Evolutionary conservation across 352 stramenopile genomes (phyloP).

Genomic region (Pythium graminicola): DNA sequence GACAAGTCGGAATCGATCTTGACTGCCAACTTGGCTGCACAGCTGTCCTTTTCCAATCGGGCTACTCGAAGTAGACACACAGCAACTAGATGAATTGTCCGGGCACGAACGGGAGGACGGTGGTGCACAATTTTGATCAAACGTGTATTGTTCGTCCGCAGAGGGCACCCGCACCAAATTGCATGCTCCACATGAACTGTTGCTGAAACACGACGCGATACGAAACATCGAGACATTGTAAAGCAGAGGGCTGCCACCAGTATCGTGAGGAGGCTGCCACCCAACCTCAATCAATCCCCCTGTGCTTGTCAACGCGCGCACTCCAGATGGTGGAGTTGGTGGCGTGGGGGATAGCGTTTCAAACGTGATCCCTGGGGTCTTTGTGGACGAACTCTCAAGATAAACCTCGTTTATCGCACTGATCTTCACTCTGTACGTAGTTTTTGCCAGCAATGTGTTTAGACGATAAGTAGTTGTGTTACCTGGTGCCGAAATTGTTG

Average conservation of each 20-base stretch:
- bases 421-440: conserved; percentile 47
- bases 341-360: conserved; percentile 23
- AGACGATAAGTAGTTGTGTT: conserved; percentile 21
- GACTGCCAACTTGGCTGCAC: conserved; percentile 21
- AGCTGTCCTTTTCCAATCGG: conserved; percentile 13
- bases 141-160: conserved; percentile 24
- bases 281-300: conserved; percentile 46
- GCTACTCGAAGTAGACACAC: conserved; percentile 26
- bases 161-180: conserved; percentile 21
- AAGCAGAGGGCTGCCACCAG: conserved; percentile 31
- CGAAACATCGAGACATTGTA: conserved; percentile 44
- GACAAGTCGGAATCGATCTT: conserved; percentile 15
- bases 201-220: conserved; percentile 29
- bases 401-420: conserved; percentile 30
- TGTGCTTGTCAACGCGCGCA: conserved; percentile 26
- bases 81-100: conserved; percentile 38
- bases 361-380: conserved; percentile 30
- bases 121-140: conserved; percentile 18
- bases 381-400: conserved; percentile 21
- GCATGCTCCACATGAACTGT: conserved; percentile 26
- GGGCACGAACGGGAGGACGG: conserved; percentile 22
- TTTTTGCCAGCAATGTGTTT: conserved; percentile 27
- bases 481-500: conserved; percentile 10
- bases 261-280: conserved; percentile 38
- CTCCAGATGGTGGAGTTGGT: conserved; percentile 30